Evolutionary conservation across 1,139 yeast species (phyloP).

Genomic region (Taphrina betulina): DNA sequence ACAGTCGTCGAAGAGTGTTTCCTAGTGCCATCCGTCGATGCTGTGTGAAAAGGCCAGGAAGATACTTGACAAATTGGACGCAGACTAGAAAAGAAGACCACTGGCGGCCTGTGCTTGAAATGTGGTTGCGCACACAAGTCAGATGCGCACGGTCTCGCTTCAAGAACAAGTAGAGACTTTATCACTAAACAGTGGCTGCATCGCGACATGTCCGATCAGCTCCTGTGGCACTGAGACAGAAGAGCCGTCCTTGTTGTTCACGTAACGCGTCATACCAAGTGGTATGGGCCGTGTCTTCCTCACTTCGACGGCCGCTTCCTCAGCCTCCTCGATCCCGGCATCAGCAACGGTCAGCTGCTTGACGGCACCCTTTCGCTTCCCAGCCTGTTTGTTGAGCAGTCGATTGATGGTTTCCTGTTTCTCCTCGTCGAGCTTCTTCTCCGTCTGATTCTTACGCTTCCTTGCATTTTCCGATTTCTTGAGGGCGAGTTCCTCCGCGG

Average conservation of each 20-base stretch:
- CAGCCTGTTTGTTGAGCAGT: slow-evolving; percentile 36
- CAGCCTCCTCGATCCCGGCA: slow-evolving; percentile 22
- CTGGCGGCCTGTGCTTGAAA: no score
- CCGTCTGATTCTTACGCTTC: slow-evolving; percentile 79
- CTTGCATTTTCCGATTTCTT: slow-evolving; percentile 86
- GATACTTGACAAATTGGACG: no score
- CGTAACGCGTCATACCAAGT: slow-evolving; percentile 28
- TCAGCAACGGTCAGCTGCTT: slow-evolving; percentile 13
- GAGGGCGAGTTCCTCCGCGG: slow-evolving; percentile 80
- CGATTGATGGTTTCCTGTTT: slow-evolving; percentile 47
- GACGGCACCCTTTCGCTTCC: slow-evolving; percentile 20
- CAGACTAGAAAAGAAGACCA: no score
- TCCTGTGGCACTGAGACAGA: slow-evolving; percentile 13
- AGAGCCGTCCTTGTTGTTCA: slow-evolving; percentile 27
- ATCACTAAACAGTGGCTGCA: slow-evolving; percentile 11
- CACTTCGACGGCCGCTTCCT: background rate
- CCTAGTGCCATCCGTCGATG: no score
- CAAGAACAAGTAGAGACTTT: no score
- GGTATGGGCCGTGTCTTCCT: slow-evolving; percentile 29
- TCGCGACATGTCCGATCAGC: slow-evolving; percentile 16
- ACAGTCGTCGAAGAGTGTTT: no score
- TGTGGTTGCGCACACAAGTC: no score
- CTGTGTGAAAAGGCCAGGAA: no score
- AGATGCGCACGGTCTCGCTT: no score
- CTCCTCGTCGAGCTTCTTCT: slow-evolving; percentile 83